Evolutionary conservation across 2,329 filamentous ascomycete species (phyloP).

Genomic region (Penicillium sp.): DNA sequence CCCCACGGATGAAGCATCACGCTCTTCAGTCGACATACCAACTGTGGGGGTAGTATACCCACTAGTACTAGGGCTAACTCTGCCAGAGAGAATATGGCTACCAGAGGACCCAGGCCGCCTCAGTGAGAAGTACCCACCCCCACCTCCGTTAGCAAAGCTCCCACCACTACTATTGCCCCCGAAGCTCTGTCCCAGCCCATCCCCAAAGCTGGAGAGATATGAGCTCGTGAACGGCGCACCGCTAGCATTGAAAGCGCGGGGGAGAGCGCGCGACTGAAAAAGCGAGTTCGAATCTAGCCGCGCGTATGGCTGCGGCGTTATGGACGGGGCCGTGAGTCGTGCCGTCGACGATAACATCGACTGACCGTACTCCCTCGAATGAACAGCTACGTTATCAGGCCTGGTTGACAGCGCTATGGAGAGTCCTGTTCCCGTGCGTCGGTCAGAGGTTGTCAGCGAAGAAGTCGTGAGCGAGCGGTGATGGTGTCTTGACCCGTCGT

Average conservation of each 20-base stretch:
- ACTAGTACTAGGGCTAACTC: conserved; percentile 19
- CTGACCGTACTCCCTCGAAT: conserved; percentile 2
- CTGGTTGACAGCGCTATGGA: conserved; percentile 20
- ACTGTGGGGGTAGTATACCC: conserved; percentile 20
- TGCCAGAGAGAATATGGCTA: conserved; percentile 4
- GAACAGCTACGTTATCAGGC: conserved; percentile 10
- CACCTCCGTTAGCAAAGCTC: background rate
- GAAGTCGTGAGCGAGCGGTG: conserved; percentile 37
- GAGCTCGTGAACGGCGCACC: conserved; percentile 7
- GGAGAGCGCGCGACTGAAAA: conserved; percentile 8
- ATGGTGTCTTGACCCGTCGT: conserved; percentile 25
- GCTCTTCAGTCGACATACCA: conserved; percentile 21
- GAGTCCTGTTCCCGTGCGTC: conserved; percentile 10
- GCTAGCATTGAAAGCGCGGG: conserved; percentile 3
- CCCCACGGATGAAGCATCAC: conserved; percentile 11
- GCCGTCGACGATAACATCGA: conserved; percentile 11
- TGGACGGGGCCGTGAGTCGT: conserved; percentile 10
- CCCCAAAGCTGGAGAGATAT: conserved; percentile 11
- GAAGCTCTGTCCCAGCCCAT: conserved; percentile 9
- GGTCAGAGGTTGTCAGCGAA: conserved; percentile 19
- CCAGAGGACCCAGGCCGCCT: conserved; percentile 12
- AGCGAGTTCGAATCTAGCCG: background rate
- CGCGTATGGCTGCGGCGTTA: conserved; percentile 21
- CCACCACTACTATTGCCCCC: conserved; percentile 6
- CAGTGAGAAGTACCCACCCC: conserved; percentile 26